Conservation (phyloP, 2,329 filamentous ascomycete genomes). For the Fusarium sp. region DNA sequence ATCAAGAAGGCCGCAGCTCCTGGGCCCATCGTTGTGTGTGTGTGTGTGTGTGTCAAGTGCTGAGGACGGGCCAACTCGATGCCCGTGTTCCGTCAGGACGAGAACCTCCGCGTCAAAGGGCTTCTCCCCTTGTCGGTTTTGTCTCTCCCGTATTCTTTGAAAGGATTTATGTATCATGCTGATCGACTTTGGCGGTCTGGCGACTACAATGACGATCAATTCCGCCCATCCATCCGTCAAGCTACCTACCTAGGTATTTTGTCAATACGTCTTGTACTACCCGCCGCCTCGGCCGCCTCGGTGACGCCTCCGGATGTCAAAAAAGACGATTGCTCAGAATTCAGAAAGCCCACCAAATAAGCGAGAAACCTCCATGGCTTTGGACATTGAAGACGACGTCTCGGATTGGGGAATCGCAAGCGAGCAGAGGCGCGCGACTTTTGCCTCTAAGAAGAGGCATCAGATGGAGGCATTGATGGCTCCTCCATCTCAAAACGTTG, state of each 20-base stretch:
- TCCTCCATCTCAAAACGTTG: conserved; percentile 25
- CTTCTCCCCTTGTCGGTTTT: conserved; percentile 13
- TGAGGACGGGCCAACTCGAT: conserved; percentile 20
- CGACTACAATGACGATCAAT: conserved; percentile 32
- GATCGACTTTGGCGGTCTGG: conserved; percentile 40
- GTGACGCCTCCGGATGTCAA: background rate
- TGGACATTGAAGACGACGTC: background rate
- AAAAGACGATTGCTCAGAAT: conserved; percentile 17
- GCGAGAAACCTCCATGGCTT: conserved; percentile 9
- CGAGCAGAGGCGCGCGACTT: background rate
- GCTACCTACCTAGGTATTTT: background rate
- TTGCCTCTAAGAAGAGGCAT: no score
- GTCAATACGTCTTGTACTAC: conserved; percentile 20
- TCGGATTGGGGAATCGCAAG: conserved; percentile 16
- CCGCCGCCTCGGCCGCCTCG: background rate
- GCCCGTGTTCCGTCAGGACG: conserved; percentile 35
- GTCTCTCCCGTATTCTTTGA: background rate
- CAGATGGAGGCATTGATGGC: conserved; percentile 9
- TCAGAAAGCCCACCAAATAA: background rate
- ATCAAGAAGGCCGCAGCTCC: conserved; percentile 31
- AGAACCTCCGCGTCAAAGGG: conserved; percentile 15
- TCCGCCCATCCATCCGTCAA: conserved; percentile 19
- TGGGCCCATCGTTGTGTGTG: background rate
- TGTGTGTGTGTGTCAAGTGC: background rate
- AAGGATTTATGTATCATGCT: conserved; percentile 5